These are phyloP conservation scores for Potentilla sterilis DNA, from an alignment of 306 rosid species.

Conservation along the genomic window DNA sequence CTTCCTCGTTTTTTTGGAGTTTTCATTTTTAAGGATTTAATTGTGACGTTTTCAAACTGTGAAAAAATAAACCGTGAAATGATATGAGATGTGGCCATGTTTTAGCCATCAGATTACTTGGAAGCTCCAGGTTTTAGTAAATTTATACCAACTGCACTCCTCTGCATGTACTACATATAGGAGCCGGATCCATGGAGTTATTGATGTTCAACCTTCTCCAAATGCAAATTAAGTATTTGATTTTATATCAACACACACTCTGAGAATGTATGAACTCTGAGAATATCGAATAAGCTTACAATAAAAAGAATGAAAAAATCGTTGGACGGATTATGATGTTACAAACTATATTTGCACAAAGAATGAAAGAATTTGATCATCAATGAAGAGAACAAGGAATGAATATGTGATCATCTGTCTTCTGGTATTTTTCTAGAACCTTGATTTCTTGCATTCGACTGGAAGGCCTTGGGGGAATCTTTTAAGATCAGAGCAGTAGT, in stretches of 20 bases:
- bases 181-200: too few species aligned
- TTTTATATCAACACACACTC: too few species aligned
- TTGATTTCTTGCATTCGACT: constrained; percentile 36
- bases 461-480: constrained; percentile 48
- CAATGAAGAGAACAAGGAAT: background rate
- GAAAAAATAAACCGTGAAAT: too few species aligned
- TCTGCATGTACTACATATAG: too few species aligned
- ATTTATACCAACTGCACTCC: too few species aligned
- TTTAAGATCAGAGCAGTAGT: constrained; percentile 43
- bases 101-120: too few species aligned
- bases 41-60: too few species aligned
- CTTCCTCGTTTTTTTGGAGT: too few species aligned
- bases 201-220: too few species aligned
- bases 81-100: too few species aligned
- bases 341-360: background rate
- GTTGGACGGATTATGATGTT: background rate
- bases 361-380: constrained; percentile 8
- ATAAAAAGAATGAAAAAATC: background rate
- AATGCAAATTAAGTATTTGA: background rate
- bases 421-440: constrained; percentile 11
- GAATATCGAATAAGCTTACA: background rate
- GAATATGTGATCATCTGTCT: background rate
- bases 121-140: too few species aligned
- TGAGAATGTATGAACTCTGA: background rate
- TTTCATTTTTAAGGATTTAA: too few species aligned